A percentile compares a stretch with the other conserved stretches of the same genome.
phyloP scores from a whole-genome alignment of 2,329 filamentous ascomycete species.

The Sclerotinia borealis region DNA sequence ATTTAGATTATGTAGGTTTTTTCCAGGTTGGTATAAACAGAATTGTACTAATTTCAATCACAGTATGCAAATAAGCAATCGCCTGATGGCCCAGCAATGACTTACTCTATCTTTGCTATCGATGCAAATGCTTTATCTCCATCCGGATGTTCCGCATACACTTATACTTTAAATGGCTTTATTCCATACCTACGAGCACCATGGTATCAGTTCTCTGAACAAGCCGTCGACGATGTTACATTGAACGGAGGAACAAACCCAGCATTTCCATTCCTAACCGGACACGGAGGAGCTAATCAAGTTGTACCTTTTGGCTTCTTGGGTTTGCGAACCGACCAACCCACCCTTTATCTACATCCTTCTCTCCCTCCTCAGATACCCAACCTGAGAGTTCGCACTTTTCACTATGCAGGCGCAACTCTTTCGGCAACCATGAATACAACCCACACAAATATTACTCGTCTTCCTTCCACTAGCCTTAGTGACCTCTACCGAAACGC shows the following conservation, averaged over 20 bases:
- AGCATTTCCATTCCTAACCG: conserved; percentile 57
- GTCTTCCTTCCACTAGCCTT: conserved; percentile 42
- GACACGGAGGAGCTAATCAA: conserved; percentile 63
- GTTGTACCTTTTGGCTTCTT: conserved; percentile 63
- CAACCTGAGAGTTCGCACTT: conserved; percentile 52
- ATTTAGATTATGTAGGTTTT: conserved; percentile 54
- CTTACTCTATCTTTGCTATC: conserved; percentile 63
- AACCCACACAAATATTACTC: conserved; percentile 57
- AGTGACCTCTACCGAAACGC: conserved; percentile 51
- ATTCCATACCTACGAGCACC: conserved; percentile 60
- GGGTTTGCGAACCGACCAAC: conserved; percentile 54
- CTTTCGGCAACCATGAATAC: conserved; percentile 55
- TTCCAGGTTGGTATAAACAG: not conserved
- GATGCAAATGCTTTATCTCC: conserved; percentile 59
- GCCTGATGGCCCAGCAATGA: conserved; percentile 64
- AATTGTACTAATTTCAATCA: conserved; percentile 11
- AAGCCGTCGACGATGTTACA: conserved; percentile 54
- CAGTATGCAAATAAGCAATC: conserved; percentile 63
- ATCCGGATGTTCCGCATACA: conserved; percentile 62
- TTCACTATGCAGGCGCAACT: conserved; percentile 62
- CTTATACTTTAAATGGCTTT: conserved; percentile 58
- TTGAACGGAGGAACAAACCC: conserved; percentile 45
- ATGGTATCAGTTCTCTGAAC: conserved; percentile 67
- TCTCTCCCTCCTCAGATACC: conserved; percentile 55
- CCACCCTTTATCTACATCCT: conserved; percentile 57